Conservation (phyloP, 169 alveolate species). For the Plasmodium yoelii region DNA sequence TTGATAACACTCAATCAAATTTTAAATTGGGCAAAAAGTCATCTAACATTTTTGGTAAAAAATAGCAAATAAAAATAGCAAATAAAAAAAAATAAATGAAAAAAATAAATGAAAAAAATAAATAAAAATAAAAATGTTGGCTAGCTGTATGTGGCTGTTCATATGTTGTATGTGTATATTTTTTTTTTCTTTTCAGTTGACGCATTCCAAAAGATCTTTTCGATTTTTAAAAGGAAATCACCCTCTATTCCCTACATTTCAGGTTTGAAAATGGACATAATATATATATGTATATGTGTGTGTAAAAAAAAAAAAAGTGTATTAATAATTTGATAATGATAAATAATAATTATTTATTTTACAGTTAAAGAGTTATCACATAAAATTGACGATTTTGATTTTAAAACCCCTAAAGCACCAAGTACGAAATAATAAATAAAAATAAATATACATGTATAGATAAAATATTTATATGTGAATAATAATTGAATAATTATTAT, state of each 20-base stretch:
- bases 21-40: constrained; percentile 5
- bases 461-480: too few relatives aligned
- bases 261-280: not conserved
- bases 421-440: not conserved
- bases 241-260: constrained; percentile 2
- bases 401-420: constrained; percentile 1
- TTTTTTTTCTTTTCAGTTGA: constrained; percentile 1
- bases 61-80: too few relatives aligned
- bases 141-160: too few relatives aligned
- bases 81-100: not conserved
- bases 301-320: not conserved
- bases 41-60: constrained; percentile 50
- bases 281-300: not conserved
- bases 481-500: too few relatives aligned
- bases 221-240: constrained; percentile 7
- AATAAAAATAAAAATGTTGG: too few relatives aligned
- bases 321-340: too few relatives aligned
- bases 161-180: too few relatives aligned
- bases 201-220: constrained; percentile 4
- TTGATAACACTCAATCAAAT: constrained; percentile 2
- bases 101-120: too few relatives aligned
- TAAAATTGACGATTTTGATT: constrained; percentile 32
- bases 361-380: constrained; percentile 42
- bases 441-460: not conserved
- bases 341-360: not conserved